Base-by-base conservation (phyloP, 2,329 filamentous ascomycete species). In the Xylariaceae sp. region DNA sequence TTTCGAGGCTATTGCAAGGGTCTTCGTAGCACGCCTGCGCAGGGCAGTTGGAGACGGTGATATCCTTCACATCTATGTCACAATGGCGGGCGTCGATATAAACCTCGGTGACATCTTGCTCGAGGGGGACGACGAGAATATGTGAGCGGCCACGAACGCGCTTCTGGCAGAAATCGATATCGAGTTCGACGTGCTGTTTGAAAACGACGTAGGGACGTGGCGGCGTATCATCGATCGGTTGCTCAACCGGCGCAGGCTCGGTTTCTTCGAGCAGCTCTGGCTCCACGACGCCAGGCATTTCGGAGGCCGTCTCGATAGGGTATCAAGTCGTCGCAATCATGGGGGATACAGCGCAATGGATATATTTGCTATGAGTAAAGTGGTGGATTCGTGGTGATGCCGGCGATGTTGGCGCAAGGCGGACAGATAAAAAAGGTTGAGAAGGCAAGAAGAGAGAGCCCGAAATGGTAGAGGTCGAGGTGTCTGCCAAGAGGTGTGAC, bases 181-280 rank as follows among this genome's bases (percentile, higher is more conserved):
- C 92, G 56, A 99, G 78, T 64, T 91, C 86, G 47, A 99, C 86
- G 69, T 89, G 88, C 73, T 97, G 92, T 72, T 91, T 87, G 51
- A 89, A 79, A 54, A 97, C 74, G 39, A 79, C 67, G 57, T 75
- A 79, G 42, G 68, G 67, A 37, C 71, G 71, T 36, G 65, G 63
- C 26, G 67, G 65, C 13, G 68, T 65, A 43, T 67, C 59, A 51
- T 70, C 64, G 59, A 66, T 32, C 47, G 70, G 67, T 55, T 63
- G 65, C 48, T 71, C 67, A 37, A 63, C 47, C 5, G 64, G 53
- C 54, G 62, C 59, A 56, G 61, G 55, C 34, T 66, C 62, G 54
- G 53, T 57, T 30, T 60, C 56, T 53, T 62, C 59, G 41, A 60
- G 57, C 30, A 55, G 55, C 49, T 68, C 66, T 56, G 60, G 58